Base-by-base conservation (phyloP, 2,329 filamentous ascomycete genomes). In the Fusarium domesticum region DNA sequence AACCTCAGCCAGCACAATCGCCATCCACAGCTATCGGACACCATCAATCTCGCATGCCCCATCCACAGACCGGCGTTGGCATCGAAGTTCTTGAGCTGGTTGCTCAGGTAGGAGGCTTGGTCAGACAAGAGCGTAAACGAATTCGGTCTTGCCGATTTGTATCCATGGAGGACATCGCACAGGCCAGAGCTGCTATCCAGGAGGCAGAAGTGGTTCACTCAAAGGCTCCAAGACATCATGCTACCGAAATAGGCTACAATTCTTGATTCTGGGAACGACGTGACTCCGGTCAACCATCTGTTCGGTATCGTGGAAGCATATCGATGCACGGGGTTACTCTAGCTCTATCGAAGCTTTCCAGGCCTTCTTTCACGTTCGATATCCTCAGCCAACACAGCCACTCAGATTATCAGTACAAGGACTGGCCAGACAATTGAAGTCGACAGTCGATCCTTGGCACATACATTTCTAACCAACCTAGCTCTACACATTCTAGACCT, bases 401-500 rank as follows among this genome's bases (percentile, higher is more conserved):
- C 28, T n/a, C 30, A 51, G 15, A 18, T 38, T 3, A 38, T 42
- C 10, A 20, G 44, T 11, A 11, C 17, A 19, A 42, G 4, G 35
- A 31, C 6, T 44, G 42, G 3, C 39, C 35, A 19, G 28, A 38
- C 53, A 8, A 17, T 28, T 4, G 32, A 36, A 2, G 25, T 38
- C 3, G 31, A 40, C 28, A 32, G 39, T 33, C 36, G 39, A 16
- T 32, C 42, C 6, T 20, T 45, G n/a, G 18, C 41, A 3, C 68
- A 69, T 41, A 59, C 69, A 1, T 73, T 69, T 67, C 53, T 74
- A 20, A 71, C 68, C 25, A 64, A 66, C 10, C 64, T 75, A 12
- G 71, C 73, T 11, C 59, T 72, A 33, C 70, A 73, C 43, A 70
- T 72, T 14, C 60, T 75, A 14, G 60, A 66, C 6, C 56, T 67